Base-by-base conservation (phyloP, 768 basidiomycete genomes). In the Leccinum broughii region DNA sequence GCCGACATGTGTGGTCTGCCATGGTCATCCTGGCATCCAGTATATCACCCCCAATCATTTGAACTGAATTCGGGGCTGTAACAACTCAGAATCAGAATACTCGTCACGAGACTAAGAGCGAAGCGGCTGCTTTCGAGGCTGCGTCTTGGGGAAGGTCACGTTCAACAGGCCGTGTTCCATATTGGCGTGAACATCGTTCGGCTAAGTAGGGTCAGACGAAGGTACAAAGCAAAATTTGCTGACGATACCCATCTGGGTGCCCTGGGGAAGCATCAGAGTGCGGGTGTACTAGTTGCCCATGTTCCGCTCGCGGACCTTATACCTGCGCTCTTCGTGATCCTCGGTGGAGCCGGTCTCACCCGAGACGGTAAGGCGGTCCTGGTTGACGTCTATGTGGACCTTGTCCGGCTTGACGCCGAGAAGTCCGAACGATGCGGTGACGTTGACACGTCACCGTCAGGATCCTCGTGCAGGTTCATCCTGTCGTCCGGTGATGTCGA, bases 121-220 rank as follows among this genome's bases (percentile, higher is more conserved):
- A 30, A 30, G 30, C 9, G 81, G 76, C 55, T 71, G 64, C 57
- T 9, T 9, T 41, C 79, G 77, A 15, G 78, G 68, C 8, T 72
- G 68, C 20, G 73, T 69, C 71, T 81, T 84, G 6, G 84, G 84
- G 78, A 82, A 85, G 1, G 79, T 80, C 32, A 85, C 73, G 71
- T 39, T 30, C 8, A 30, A 30, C 28, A 30, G 28, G 28, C 8
- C 28, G 28, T 9, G 28, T 30, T 83, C 81, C 78, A 85, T 76
- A 51, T 74, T 70, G 0, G 83, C 85, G 64, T 72, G 72, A 56
- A 78, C 71, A 3, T 76, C 70, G 0, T 70, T 69, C 10, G 60
- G 59, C 76, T 78, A 22, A 2, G 20, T 58, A 53, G 52, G 28
- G 17, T 34, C n/a, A 20, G 13, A 17, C 15, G 3, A 11, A 6